These are phyloP conservation scores for Aurantiochytrium sp. DNA, from an alignment of 108 stramenopile species.

Conservation along the genomic window DNA sequence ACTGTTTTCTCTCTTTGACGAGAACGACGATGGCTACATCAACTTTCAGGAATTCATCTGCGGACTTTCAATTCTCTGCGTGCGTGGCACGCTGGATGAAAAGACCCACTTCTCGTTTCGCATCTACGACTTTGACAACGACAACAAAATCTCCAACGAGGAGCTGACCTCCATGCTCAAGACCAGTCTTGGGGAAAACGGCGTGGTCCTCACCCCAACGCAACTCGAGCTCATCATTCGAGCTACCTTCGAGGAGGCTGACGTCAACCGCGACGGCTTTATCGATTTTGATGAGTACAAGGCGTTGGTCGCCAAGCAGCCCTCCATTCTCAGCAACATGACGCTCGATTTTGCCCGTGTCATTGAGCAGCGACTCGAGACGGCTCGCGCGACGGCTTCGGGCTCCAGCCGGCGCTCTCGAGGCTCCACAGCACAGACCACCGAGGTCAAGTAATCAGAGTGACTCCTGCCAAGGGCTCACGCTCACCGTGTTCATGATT, in stretches of 20 bases:
- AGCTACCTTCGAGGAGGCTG: not conserved
- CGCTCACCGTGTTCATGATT: too few relatives aligned
- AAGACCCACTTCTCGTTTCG: not conserved
- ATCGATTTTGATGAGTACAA: constrained; percentile 17
- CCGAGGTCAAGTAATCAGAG: not conserved
- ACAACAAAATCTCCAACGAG: constrained; percentile 12
- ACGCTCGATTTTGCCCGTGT: not conserved
- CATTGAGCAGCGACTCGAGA: not conserved
- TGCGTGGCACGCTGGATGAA: not conserved
- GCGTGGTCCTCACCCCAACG: not conserved
- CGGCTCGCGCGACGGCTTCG: not conserved
- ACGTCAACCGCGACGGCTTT: not conserved
- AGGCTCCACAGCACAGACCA: not conserved
- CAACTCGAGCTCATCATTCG: constrained; percentile 5
- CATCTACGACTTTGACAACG: constrained; percentile 17
- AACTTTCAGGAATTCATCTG: constrained; percentile 19
- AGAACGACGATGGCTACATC: constrained; percentile 8
- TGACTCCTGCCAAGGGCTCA: too few relatives aligned
- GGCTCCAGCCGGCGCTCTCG: not conserved
- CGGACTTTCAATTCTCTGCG: constrained; percentile 9
- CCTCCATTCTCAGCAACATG: constrained; percentile 13
- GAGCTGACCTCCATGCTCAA: constrained; percentile 14
- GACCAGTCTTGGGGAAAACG: not conserved
- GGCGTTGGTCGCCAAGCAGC: not conserved
- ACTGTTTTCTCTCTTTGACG: not conserved